These are phyloP conservation scores for Colletotrichum gigasporum DNA, from an alignment of 2,329 filamentous ascomycete species.

Conservation along the genomic window DNA sequence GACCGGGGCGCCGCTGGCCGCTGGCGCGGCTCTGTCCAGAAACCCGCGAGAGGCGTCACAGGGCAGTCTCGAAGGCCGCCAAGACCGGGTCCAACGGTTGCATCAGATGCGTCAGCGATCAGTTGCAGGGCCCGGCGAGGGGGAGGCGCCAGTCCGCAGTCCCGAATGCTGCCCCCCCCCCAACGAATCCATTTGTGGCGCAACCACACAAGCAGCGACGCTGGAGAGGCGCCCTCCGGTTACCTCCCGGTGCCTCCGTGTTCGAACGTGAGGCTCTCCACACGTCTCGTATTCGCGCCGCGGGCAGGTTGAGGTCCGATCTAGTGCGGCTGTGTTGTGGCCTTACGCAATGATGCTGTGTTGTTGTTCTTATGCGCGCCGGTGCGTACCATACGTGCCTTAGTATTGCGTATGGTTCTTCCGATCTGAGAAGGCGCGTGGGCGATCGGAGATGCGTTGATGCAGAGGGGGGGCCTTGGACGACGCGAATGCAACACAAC, in stretches of 20 bases:
- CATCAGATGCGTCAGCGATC: conserved; percentile 19
- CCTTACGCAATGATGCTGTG: neutral
- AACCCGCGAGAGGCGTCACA: conserved; percentile 15
- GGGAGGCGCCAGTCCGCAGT: neutral
- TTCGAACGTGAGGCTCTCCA: neutral
- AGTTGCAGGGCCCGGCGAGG: neutral
- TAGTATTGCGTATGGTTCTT: no score
- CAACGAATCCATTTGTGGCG: neutral
- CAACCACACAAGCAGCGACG: neutral
- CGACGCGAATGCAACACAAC: no score
- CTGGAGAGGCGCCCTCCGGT: no score
- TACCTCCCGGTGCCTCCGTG: neutral
- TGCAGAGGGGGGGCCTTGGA: no score
- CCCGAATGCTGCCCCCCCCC: neutral
- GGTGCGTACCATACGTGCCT: no score
- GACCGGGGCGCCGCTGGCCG: neutral
- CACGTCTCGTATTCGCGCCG: neutral
- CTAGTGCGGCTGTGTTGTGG: neutral
- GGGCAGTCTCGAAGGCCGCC: conserved; percentile 24
- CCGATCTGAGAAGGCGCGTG: no score
- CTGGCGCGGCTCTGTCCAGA: neutral
- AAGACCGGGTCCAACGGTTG: conserved; percentile 21
- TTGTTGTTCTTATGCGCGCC: neutral
- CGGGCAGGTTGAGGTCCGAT: neutral
- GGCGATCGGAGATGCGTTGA: no score